Conservation (phyloP, 2,329 filamentous ascomycete species). For the Waltergamsia citrina region DNA sequence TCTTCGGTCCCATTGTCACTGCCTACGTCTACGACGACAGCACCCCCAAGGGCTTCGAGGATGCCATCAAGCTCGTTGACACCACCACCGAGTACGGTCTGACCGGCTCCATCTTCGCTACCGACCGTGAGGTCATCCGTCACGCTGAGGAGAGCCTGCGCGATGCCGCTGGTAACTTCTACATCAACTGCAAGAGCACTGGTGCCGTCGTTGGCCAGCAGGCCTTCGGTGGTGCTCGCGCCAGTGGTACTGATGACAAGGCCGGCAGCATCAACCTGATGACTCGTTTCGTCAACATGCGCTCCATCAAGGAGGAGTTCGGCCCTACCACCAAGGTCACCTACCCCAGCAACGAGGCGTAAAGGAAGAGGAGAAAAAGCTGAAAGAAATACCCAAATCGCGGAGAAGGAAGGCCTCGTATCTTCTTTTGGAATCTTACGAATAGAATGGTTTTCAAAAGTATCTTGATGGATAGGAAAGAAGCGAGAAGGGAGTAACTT, state of each 20-base stretch:
- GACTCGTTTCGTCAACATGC: constrained; percentile 55
- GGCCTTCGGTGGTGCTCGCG: constrained; percentile 59
- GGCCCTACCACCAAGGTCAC: constrained; percentile 48
- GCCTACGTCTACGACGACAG: constrained; percentile 71
- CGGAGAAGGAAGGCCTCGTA: too few relatives aligned
- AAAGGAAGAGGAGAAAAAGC: constrained; percentile 5
- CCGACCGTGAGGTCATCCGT: constrained; percentile 55
- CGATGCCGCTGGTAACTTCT: constrained; percentile 74
- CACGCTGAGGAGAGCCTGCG: constrained; percentile 62
- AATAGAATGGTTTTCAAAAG: too few relatives aligned
- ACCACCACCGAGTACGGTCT: constrained; percentile 66
- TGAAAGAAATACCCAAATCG: not conserved
- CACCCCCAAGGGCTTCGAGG: constrained; percentile 43
- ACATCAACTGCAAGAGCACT: constrained; percentile 77
- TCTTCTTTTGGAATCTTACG: too few relatives aligned
- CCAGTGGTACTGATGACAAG: constrained; percentile 66
- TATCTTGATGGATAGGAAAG: too few relatives aligned
- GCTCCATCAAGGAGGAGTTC: constrained; percentile 71
- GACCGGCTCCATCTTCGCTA: constrained; percentile 67
- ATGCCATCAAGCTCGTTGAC: constrained; percentile 57
- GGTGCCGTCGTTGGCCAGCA: constrained; percentile 66
- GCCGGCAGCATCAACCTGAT: constrained; percentile 56
- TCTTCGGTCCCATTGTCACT: constrained; percentile 72
- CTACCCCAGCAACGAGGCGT: constrained; percentile 65
- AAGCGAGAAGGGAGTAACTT: too few relatives aligned